A percentile compares a stretch with the other conserved stretches of the same genome.
Conservation (phyloP, 768 basidiomycete species). For the Suillus plorans region DNA sequence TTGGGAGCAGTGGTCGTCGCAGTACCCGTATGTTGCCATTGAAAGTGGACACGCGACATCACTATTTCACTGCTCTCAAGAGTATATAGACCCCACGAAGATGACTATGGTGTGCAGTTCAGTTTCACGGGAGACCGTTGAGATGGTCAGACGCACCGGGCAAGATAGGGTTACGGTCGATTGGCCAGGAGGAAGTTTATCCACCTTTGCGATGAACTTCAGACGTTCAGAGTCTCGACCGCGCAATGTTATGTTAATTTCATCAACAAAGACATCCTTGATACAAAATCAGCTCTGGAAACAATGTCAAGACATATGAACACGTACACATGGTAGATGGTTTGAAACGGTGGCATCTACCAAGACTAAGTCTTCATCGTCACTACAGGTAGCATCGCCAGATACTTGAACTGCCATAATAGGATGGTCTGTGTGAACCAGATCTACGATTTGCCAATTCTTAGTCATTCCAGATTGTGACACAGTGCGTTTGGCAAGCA, state of each 20-base stretch:
- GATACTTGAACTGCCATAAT: slow-evolving; percentile 54
- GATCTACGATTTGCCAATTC: slow-evolving; percentile 45
- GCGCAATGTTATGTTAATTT: slow-evolving; percentile 56
- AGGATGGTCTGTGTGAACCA: slow-evolving; percentile 69
- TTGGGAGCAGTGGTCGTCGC: slow-evolving; percentile 19
- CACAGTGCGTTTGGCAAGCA: slow-evolving; percentile 2
- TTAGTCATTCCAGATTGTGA: slow-evolving; percentile 5
- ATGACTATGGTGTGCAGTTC: slow-evolving; percentile 47
- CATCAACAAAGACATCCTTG: slow-evolving; percentile 62
- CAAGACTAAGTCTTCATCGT: slow-evolving; percentile 65
- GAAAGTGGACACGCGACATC: slow-evolving; percentile 62
- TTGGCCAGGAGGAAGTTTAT: slow-evolving; percentile 55
- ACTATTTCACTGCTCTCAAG: slow-evolving; percentile 69
- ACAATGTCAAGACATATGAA: not conserved
- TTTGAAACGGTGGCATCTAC: slow-evolving; percentile 65
- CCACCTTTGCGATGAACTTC: slow-evolving; percentile 46
- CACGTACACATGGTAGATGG: slow-evolving; percentile 71
- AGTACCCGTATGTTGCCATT: slow-evolving; percentile 53
- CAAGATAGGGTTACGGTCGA: slow-evolving; percentile 63
- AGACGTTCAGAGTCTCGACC: slow-evolving; percentile 66
- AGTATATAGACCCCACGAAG: slow-evolving; percentile 65
- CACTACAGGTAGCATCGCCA: slow-evolving; percentile 47
- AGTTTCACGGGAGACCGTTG: slow-evolving; percentile 4
- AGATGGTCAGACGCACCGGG: slow-evolving; percentile 50
- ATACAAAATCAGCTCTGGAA: slow-evolving; percentile 11